Conservation (phyloP, 2,329 filamentous ascomycete genomes). For the Dendrostoma leiphaemia region DNA sequence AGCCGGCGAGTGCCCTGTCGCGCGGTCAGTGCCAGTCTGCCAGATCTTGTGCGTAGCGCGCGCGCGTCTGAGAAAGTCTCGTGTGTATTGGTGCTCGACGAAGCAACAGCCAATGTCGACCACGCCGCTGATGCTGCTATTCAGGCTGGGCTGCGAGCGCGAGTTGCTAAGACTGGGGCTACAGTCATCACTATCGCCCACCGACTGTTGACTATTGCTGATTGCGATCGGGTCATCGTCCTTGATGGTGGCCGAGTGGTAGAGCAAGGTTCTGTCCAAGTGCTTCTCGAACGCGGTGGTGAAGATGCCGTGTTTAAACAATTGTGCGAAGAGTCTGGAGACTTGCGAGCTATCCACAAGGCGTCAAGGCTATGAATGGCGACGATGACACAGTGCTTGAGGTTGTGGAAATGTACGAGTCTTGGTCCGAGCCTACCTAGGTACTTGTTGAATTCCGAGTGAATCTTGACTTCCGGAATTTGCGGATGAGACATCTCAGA, state of each 20-base stretch:
- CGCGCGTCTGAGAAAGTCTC: neutral
- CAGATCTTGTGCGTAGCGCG: neutral
- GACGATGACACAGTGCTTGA: too few species aligned
- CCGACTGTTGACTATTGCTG: neutral
- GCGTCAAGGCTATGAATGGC: too few species aligned
- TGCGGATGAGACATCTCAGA: neutral
- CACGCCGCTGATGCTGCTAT: neutral
- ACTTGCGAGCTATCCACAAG: neutral
- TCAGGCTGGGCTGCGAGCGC: neutral
- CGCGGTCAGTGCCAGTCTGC: neutral
- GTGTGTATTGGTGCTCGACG: conserved; percentile 6
- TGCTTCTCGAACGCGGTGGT: conserved; percentile 3
- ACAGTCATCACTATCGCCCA: conserved; percentile 5
- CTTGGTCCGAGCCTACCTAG: too few species aligned
- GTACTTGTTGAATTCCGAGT: neutral
- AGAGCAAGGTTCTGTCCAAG: conserved; percentile 6
- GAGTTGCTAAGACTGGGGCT: neutral
- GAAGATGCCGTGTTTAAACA: neutral
- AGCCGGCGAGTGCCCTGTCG: neutral
- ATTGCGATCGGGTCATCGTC: neutral
- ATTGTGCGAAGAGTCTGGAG: conserved; percentile 5
- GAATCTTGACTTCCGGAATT: too few species aligned
- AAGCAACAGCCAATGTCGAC: conserved; percentile 13
- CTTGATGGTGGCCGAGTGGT: conserved; percentile 4
- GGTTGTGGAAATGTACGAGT: too few species aligned